Conservation (phyloP, 805 yeast species). For the Ogataea salicorniae region DNA sequence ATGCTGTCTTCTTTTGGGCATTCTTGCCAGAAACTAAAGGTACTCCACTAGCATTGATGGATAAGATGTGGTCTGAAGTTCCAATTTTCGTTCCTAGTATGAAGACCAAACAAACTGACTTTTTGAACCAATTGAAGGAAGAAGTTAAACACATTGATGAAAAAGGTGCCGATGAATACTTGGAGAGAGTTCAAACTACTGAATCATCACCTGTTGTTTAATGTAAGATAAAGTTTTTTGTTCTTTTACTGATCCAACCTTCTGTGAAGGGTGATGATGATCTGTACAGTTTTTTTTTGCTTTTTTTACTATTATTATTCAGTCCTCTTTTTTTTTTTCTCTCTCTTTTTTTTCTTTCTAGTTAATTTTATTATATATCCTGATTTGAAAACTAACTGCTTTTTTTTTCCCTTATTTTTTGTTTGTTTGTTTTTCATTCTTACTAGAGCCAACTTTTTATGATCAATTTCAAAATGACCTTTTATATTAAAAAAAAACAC, state of each 20-base stretch:
- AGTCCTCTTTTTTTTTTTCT: not conserved
- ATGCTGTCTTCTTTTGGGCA: conserved; percentile 30
- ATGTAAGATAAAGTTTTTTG: too few species aligned
- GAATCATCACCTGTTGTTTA: not conserved
- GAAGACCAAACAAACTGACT: conserved; percentile 6
- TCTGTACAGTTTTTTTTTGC: not conserved
- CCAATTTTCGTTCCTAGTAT: conserved; percentile 6
- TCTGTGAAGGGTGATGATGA: too few species aligned
- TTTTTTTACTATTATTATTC: not conserved
- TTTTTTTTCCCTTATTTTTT: too few species aligned
- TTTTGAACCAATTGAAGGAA: conserved; percentile 4
- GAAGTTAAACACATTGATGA: conserved; percentile 7
- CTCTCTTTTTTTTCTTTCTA: not conserved
- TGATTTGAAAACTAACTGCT: too few species aligned
- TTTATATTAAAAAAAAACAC: too few species aligned
- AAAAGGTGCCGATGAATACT: conserved; percentile 2
- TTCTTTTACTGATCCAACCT: too few species aligned
- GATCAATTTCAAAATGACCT: too few species aligned
- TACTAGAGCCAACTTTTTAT: too few species aligned
- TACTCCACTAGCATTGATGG: conserved; percentile 13
- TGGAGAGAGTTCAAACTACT: not conserved
- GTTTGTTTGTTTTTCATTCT: too few species aligned
- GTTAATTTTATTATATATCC: too few species aligned
- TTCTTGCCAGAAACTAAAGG: conserved; percentile 31
- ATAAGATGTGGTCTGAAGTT: conserved; percentile 7